Conservation (phyloP, 2,329 filamentous ascomycete genomes). For the Fusarium pininemorale region DNA sequence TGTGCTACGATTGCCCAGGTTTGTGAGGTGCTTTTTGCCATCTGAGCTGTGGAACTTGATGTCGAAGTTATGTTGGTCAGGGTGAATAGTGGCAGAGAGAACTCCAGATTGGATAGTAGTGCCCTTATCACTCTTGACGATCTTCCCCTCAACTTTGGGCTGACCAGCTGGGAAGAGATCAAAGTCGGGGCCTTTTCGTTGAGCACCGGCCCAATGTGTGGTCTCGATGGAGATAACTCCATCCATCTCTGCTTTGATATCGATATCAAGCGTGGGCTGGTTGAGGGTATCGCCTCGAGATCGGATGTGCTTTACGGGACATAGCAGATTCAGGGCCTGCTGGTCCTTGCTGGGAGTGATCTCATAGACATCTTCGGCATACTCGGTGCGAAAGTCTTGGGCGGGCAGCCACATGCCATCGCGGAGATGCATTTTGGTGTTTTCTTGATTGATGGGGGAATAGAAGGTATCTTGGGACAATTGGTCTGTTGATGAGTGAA, state of each 20-base stretch:
- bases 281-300: constrained; percentile 66
- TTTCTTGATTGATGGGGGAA: neutral
- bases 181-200: constrained; percentile 50
- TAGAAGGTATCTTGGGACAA: neutral
- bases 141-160: constrained; percentile 42
- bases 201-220: constrained; percentile 52
- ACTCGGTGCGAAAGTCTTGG: constrained; percentile 68
- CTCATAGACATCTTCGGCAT: constrained; percentile 70
- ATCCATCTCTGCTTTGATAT: constrained; percentile 50
- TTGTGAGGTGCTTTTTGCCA: constrained; percentile 49
- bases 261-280: constrained; percentile 59
- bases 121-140: constrained; percentile 46
- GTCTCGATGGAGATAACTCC: constrained; percentile 53
- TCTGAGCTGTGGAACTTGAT: constrained; percentile 52
- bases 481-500: constrained; percentile 7
- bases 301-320: constrained; percentile 63
- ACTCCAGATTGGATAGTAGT: constrained; percentile 50
- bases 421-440: constrained; percentile 45
- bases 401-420: constrained; percentile 70
- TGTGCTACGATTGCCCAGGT: constrained; percentile 51
- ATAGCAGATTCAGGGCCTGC: constrained; percentile 62
- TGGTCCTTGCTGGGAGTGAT: constrained; percentile 55
- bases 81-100: constrained; percentile 49
- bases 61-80: constrained; percentile 50
- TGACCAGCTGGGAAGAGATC: constrained; percentile 51